These are phyloP conservation scores for Aurifilum marmelostoma DNA, from an alignment of 2,329 filamentous ascomycete genomes.

Conservation along the genomic window DNA sequence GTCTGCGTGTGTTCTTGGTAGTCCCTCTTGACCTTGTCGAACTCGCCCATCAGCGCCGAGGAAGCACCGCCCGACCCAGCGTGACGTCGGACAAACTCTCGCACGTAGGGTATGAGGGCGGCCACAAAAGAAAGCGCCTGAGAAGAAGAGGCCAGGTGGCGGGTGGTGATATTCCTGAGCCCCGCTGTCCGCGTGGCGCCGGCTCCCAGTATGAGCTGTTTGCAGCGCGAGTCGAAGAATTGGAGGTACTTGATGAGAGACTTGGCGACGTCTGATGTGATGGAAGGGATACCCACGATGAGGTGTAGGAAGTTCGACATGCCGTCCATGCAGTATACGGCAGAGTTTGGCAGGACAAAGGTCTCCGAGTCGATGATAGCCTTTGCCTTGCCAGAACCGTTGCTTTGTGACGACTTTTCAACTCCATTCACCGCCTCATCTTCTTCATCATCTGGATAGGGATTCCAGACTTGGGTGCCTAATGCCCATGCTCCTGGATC, in stretches of 20 bases:
- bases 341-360: constrained; percentile 84
- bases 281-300: constrained; percentile 82
- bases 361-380: constrained; percentile 83
- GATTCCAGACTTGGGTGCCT: constrained; percentile 61
- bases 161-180: constrained; percentile 94
- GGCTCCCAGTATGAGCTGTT: constrained; percentile 93
- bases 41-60: constrained; percentile 73
- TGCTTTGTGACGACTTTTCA: constrained; percentile 44
- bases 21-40: constrained; percentile 82
- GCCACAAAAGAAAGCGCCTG: constrained; percentile 89
- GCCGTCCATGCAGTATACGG: constrained; percentile 77
- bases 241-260: constrained; percentile 85
- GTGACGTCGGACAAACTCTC: constrained; percentile 88
- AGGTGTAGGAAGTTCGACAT: constrained; percentile 84
- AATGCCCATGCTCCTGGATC: constrained; percentile 71
- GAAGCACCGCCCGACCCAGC: constrained; percentile 55
- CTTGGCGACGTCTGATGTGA: constrained; percentile 80
- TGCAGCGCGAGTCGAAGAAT: constrained; percentile 92
- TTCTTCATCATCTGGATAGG: constrained; percentile 45
- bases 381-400: constrained; percentile 63
- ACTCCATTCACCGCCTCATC: constrained; percentile 38
- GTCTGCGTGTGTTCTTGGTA: constrained; percentile 88
- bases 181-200: constrained; percentile 88
- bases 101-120: constrained; percentile 82
- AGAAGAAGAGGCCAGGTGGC: constrained; percentile 88